Base-by-base conservation (phyloP, 768 basidiomycete genomes). In the Vararia minispora region DNA sequence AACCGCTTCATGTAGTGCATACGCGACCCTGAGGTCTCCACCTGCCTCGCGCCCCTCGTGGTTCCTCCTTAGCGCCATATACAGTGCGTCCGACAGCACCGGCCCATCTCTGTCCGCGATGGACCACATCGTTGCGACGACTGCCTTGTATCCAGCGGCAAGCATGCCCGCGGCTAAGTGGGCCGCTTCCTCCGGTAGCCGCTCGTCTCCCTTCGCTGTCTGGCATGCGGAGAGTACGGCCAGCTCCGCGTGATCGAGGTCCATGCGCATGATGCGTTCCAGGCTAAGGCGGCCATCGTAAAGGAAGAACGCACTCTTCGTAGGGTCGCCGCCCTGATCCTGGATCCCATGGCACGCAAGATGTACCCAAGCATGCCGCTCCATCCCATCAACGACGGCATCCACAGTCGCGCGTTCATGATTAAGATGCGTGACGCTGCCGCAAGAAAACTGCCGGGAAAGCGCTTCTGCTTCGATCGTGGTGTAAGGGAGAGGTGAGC, bases 271-370 rank as follows among this genome's bases (percentile, higher is more conserved):
- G 35, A 27, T 36, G 10, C 27, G 17, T 12, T 41, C 43, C 7
- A 46, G 30, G 6, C 22, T 14, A 7, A 46, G 22, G 9, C 17
- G 34, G n/a, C 42, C 37, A 21, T 46, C 37, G 12, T 46, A 25
- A 18, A 43, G 35, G 6, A 42, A 27, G 24, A 46, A 30, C 4
- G 25, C 45, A 26, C 45, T 46, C 30, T 42, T 33, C 20, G 31
- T 41, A 5, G 45, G 45, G 16, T 43, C 23, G 7, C 36, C 13
- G 6, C 21, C 26, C n/a, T n/a, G n/a, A 20, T 45, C 38, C 9
- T 45, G 46, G n/a, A 18, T 31, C 5, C 46, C 46, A 17, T 48
- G 46, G 21, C 44, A 48, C 26, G 44, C 45, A 28, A 48, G 24
- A 32, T 45, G 46, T 4, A 48, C 33, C 40, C 40, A 45, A 11